phyloP scores from a whole-genome alignment of 352 stramenopile genomes.

The Phytophthora podocarpi region DNA sequence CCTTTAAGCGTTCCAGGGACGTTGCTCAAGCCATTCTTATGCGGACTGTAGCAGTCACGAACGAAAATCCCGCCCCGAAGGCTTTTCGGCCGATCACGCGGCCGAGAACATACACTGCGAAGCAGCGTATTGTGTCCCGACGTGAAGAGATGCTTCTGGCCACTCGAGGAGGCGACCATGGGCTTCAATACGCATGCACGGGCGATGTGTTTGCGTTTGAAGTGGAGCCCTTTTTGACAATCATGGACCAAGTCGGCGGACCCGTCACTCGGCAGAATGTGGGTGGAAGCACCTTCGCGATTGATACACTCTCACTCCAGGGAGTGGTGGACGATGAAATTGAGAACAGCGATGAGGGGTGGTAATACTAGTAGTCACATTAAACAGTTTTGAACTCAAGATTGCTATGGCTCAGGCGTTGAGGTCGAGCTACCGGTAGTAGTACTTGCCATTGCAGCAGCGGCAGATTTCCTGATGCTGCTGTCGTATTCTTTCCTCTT shows the following conservation, averaged over 20 bases:
- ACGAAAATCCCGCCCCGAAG: constrained; percentile 61
- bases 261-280: not conserved
- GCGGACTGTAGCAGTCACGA: constrained; percentile 73
- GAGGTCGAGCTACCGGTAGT: constrained; percentile 18
- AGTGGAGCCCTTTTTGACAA: constrained; percentile 67
- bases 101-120: constrained; percentile 51
- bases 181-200: constrained; percentile 43
- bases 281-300: not conserved
- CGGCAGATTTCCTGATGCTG: constrained; percentile 50
- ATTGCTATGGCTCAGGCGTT: constrained; percentile 20
- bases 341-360: constrained; percentile 61
- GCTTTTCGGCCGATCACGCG: constrained; percentile 78
- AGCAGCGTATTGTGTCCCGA: constrained; percentile 49
- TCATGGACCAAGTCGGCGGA: constrained; percentile 36
- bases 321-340: constrained; percentile 71
- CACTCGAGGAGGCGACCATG: constrained; percentile 17
- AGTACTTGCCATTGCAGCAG: constrained; percentile 18
- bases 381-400: constrained; percentile 36
- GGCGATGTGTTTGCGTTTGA: constrained; percentile 72
- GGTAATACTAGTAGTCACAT: constrained; percentile 43
- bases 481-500: constrained; percentile 73
- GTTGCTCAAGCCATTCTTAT: constrained; percentile 62
- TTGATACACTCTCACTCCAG: constrained; percentile 19
- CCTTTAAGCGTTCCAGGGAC: constrained; percentile 59
- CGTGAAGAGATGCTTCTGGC: constrained; percentile 45